Evolutionary conservation across 768 basidiomycete species (phyloP), one percentile per base, ranked within the genome.

Genomic region (Lactarius psammicola): DNA sequence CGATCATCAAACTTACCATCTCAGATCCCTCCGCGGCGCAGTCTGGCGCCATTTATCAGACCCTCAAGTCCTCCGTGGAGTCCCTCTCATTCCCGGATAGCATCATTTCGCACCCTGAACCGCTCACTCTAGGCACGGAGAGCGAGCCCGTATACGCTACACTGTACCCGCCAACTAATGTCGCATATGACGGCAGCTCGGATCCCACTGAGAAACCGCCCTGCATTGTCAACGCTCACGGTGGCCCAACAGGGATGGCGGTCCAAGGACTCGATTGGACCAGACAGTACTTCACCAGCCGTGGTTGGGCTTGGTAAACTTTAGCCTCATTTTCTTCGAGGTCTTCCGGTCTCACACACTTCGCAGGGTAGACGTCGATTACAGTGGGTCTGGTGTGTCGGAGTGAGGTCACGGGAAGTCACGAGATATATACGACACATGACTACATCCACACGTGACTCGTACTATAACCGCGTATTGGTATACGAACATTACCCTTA

Each of bases 341-440:
- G 23, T 23, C 28, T 23, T 1, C 72, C 57, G 57, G 69, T 51
- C 56, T 65, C 20, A 31, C 28, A 66, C 71, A 1, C 40, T n/a
- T 75, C 40, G 58, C 65, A 85, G 88, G 84, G 70, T 89, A 40
- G 87, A 89, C 62, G 89, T 93, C 49, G 88, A 93, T 70, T 88
- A 91, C 66, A 82, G 88, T 1, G 92, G 91, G 0, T 89, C 88
- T 0, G n/a, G n/a, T n/a, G n/a, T n/a, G n/a, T n/a, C n/a, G n/a
- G n/a, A n/a, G n/a, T n/a, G n/a, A n/a, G n/a, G n/a, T n/a, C n/a
- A n/a, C n/a, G n/a, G n/a, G n/a, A n/a, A n/a, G n/a, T n/a, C n/a
- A n/a, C n/a, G n/a, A n/a, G n/a, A n/a, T n/a, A n/a, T n/a, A n/a
- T n/a, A n/a, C n/a, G n/a, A n/a, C n/a, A n/a, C n/a, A n/a, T n/a